Evolutionary conservation across 805 yeast species (phyloP), one percentile per base, ranked within the genome.

Genomic region (Metschnikowia kofuensis): DNA sequence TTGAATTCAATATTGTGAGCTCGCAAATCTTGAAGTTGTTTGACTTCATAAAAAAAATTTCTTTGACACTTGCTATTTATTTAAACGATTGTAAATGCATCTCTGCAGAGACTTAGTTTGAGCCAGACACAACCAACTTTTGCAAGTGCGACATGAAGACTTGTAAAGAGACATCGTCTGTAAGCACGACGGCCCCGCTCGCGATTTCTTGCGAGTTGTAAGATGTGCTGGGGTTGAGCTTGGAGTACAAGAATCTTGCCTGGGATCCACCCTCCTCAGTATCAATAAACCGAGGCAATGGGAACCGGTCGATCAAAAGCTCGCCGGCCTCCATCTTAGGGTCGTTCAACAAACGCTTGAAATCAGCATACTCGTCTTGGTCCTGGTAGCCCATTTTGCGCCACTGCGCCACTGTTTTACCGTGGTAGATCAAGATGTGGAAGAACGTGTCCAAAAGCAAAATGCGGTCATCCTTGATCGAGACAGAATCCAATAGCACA

Each of bases 251-350:
- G 78, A 94, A 94, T 72, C 99, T 84, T 2, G 98, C 97, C 72
- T 94, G 99, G 13, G 97, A 91, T 48, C 97, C 97, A 61, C 99
- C 98, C 60, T 92, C 97, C 66, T 92, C 97, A 51, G 97, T 89
- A 61, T 92, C 96, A 59, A 94, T 91, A 64, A 92, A 94, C 70
- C 99, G 82, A 42, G 99, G 99, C 63, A 94, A 77, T 60, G 99
- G 99, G 83, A 89, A 92, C 65, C 99, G 81, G 65, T 94, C 98
- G 35, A 87, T 82, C 61, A 94, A 81, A 55, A 95, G 76, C 59
- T 86, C 89, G 7, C 96, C 92, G 21, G 98, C 98, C 69, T 94
- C 99, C 47, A 79, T 78, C 62, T 89, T 84, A 40, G 99, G 97
- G 55, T 85, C 91, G 51, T 89, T 92, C 60, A 94, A 80, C 67